Evolutionary conservation across 1,284 basidiomycete genomes (phyloP), one percentile per base, ranked within the genome.

Genomic region (Sanghuangporus weigelae): DNA sequence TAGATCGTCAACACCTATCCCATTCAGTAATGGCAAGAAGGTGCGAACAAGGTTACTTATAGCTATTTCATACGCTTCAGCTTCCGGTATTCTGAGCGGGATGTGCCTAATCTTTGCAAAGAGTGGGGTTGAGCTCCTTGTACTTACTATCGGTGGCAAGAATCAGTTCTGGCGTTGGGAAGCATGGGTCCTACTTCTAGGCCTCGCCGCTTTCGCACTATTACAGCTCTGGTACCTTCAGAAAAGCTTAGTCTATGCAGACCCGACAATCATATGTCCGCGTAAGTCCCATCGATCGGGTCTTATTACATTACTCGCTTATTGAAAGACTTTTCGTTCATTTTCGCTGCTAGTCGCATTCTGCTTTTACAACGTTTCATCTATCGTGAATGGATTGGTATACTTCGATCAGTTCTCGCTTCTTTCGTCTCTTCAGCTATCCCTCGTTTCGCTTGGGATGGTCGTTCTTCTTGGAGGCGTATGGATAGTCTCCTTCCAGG

Each of bases 91-190:
- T n/a, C 79, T 98, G 16, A 94, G 92, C 0, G 96, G 95, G 35
- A 90, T 97, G 82, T 97, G 95, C 71, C 79, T 98, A 46, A 79
- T 98, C 6, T 92, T 98, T 66, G 95, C 96, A 39, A 98, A 98
- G 78, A 93, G 92, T 59, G 95, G 93, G 2, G 92, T 97, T 10
- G 95, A 97, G 75, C 80, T 98, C 8, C 79, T 98, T 8, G 78
- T 98, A 65, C 78, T 95, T 35, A 95, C 94, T 0, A 72, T 96
- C 40, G 78, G 81, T 7, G 90, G 90, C 3, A 76, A 89, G 51
- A 97, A 96, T 71, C 95, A 98, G 73, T 97, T 98, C 72, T 87
- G 85, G 79, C 79, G 85, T 57, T 92, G 90, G 88, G 83, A 94
- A 75, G 80, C 89, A 1, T 95, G 93, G 92, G 74, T 86, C 16